Evolutionary conservation across 2,329 filamentous ascomycete genomes (phyloP).

Genomic region (Mycosphaerella sp.): DNA sequence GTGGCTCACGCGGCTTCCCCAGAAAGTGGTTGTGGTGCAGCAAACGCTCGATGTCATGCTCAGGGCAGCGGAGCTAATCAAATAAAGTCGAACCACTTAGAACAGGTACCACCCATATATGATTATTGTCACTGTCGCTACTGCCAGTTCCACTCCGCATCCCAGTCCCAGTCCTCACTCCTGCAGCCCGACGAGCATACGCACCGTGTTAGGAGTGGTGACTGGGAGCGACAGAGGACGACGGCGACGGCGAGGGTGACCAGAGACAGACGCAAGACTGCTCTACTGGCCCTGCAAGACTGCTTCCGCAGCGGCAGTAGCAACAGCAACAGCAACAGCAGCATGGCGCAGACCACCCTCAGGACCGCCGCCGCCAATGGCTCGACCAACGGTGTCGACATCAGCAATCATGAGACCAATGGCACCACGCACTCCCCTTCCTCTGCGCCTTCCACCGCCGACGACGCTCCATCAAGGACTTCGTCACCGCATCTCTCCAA

Average conservation of each 20-base stretch:
- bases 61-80: not conserved
- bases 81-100: conserved; percentile 4
- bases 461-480: conserved; percentile 5
- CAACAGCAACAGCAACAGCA: not conserved
- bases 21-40: not conserved
- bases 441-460: conserved; percentile 3
- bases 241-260: not conserved
- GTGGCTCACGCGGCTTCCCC: not conserved
- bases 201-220: not conserved
- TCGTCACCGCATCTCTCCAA: not conserved
- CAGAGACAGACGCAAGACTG: conserved; percentile 1
- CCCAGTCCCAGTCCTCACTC: not conserved
- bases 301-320: not conserved
- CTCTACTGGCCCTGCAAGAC: not conserved
- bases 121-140: not conserved
- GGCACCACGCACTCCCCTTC: conserved; percentile 2
- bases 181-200: not conserved
- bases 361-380: not conserved
- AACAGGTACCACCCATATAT: not conserved
- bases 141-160: not conserved
- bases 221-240: not conserved
- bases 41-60: no score
- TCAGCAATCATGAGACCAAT: conserved; percentile 4
- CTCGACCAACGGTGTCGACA: not conserved
- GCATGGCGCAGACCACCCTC: not conserved